Conservation (phyloP, 306 rosid genomes). For the Malus domestica region ASM211411v1 NC_041791.1:17727001-17727500, state of each 20-base stretch:
- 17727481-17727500: neutral
- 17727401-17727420: neutral
- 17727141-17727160: slow-evolving; percentile 11
- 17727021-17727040: slow-evolving; percentile 3
- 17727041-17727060: neutral
- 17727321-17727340: neutral
- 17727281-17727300: neutral
- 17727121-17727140: slow-evolving; percentile 2
- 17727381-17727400: neutral
- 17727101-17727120: slow-evolving; percentile 11
- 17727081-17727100: slow-evolving; percentile 33
- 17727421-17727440: neutral
- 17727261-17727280: neutral
- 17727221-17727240: neutral
- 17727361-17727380: neutral
- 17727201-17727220: neutral
- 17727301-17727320: neutral
- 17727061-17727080: slow-evolving; percentile 45
- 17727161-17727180: neutral
- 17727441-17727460: neutral
- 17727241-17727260: neutral
- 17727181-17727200: neutral
- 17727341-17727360: neutral
- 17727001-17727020: neutral
- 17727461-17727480: neutral